Evolutionary conservation across 108 stramenopile species (phyloP), one percentile per base, ranked within the genome.

Genomic region (Cylindrotheca closterium): DNA sequence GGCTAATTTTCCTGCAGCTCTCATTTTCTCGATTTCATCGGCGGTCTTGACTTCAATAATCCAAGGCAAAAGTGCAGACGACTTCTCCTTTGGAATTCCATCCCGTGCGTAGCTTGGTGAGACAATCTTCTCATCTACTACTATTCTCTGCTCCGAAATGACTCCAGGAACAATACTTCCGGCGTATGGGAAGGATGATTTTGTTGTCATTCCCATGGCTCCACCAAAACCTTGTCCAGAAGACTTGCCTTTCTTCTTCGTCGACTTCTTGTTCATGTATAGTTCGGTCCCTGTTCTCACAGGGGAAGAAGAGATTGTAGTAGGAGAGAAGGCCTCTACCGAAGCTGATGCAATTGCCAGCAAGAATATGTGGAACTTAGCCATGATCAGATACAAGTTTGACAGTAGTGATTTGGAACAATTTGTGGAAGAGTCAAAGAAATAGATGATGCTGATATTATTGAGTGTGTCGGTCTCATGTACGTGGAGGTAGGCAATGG

Each of bases 21-120:
- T 65, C 96, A 99, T 99, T 28, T 74, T 89, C 55, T 63, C 84
- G 63, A 99, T 96, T 65, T 97, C 94, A 19, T 82, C 74, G 0
- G 86, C 60, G 8, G 65, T 84, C 63, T 97, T 96, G 21, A 84
- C 83, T 64, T 96, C 94, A 75, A 96, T 90, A 10, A 87, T 68
- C 84, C 86, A 88, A 22, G 87, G 80, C 26, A 83, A 75, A 8
- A 73, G 53, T 1, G 17, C 29, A 0, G 54, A 56, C 32, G 63
- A 45, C 24, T 58, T 56, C 29, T 51, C 53, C 58, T 79, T 74
- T 53, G 92, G 88, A 46, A 18, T 37, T 23, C 89, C 93, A 61
- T 88, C 85, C n/a, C 28, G 10, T 10, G 88, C 88, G 58, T 95
- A 95, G 49, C 92, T 90, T 8, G 93, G 93, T 3, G 77, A 58